These are phyloP conservation scores for Globisporangium perplexum DNA, from an alignment of 352 stramenopile genomes.

Conservation along the genomic window DNA sequence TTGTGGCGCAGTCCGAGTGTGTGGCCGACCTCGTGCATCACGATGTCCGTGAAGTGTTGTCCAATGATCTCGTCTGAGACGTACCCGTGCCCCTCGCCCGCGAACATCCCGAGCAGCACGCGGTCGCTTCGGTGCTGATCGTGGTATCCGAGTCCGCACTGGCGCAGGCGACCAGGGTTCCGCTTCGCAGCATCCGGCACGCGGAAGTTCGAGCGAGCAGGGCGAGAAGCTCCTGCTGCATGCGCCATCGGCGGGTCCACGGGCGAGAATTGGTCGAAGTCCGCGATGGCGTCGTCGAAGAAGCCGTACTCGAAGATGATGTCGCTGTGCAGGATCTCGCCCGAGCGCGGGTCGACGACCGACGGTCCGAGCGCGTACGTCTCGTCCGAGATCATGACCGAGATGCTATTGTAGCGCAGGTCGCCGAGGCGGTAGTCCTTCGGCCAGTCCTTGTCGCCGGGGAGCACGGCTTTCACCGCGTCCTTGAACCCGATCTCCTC, in stretches of 20 bases:
- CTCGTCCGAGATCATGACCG: constrained; percentile 74
- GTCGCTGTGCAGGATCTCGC: constrained; percentile 85
- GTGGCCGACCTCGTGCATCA: constrained; percentile 89
- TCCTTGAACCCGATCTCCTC: constrained; percentile 61
- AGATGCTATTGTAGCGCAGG: constrained; percentile 84
- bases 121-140: constrained; percentile 36
- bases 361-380: constrained; percentile 66
- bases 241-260: constrained; percentile 19
- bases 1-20: constrained; percentile 86
- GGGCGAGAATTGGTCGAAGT: constrained; percentile 45
- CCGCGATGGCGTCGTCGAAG: constrained; percentile 56
- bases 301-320: constrained; percentile 87
- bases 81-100: constrained; percentile 13
- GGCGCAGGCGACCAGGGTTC: constrained; percentile 9
- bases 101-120: constrained; percentile 26
- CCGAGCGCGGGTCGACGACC: constrained; percentile 70
- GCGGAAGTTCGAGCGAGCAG: not conserved
- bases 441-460: constrained; percentile 67
- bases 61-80: constrained; percentile 56
- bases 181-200: constrained; percentile 1
- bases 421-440: constrained; percentile 79
- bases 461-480: constrained; percentile 63
- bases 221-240: not conserved
- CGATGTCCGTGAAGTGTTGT: constrained; percentile 64
- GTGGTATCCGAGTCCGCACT: constrained; percentile 42